phyloP scores from a whole-genome alignment of 176 grass and related monocot genomes.

The Eragrostis curvula region DNA sequence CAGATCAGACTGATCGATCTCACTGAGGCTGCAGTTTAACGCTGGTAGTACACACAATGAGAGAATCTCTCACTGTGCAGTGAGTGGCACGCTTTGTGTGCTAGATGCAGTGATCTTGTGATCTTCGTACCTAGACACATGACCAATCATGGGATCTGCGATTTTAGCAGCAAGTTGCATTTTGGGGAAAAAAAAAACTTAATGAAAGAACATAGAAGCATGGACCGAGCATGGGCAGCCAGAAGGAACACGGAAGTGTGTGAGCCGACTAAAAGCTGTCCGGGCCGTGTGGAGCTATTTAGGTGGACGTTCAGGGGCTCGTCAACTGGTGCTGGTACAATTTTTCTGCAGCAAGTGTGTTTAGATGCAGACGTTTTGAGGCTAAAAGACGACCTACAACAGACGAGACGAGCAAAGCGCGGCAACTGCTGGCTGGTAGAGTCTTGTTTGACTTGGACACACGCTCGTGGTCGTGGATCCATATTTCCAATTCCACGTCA shows the following conservation, averaged over 20 bases:
- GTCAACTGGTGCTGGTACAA: background rate
- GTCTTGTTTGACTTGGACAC: background rate
- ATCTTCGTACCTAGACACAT: no score
- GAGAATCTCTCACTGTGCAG: no score
- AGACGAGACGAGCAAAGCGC: no score
- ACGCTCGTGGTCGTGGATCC: background rate
- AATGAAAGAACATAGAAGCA: background rate
- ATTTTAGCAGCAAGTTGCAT: no score
- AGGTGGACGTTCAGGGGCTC: background rate
- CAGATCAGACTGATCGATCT: background rate
- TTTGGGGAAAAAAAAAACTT: background rate
- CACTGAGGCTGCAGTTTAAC: no score
- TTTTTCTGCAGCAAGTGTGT: background rate
- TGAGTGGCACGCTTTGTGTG: no score
- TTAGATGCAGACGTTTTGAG: background rate
- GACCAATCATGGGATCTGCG: no score
- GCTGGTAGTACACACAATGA: no score
- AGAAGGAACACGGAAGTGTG: background rate
- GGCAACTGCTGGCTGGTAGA: no score
- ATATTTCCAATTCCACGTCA: constrained; percentile 13
- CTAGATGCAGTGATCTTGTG: no score
- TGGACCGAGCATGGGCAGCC: constrained; percentile 1
- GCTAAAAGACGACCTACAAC: background rate
- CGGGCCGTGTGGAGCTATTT: constrained; percentile 5
- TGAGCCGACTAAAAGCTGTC: background rate